phyloP scores from a whole-genome alignment of 1,139 yeast species.

The Protomyces pachydermus region DNA sequence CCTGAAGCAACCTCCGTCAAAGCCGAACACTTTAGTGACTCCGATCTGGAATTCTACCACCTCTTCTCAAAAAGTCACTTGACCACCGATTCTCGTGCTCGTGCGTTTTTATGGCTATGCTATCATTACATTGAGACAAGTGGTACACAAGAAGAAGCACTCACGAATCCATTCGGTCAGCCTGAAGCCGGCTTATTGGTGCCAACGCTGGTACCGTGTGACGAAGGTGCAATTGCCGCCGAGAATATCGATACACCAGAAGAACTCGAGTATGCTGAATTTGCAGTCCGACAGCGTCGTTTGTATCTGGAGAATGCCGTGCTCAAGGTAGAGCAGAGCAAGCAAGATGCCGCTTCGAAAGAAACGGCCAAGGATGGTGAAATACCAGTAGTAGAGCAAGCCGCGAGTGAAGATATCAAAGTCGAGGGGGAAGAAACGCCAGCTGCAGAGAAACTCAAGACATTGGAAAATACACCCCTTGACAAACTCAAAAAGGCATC shows the following conservation, averaged over 20 bases:
- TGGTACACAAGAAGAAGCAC: conserved; percentile 51
- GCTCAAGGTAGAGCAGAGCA: background rate
- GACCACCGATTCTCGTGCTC: conserved; percentile 64
- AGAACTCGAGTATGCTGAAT: conserved; percentile 43
- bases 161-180: conserved; percentile 61
- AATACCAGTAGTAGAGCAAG: background rate
- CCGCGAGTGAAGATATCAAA: background rate
- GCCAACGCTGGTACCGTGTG: conserved; percentile 47
- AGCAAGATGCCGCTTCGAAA: background rate
- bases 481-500: conserved; percentile 8
- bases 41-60: conserved; percentile 35
- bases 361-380: background rate
- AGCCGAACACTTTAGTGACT: conserved; percentile 46
- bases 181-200: conserved; percentile 39
- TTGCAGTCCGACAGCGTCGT: background rate
- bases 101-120: conserved; percentile 74
- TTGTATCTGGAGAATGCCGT: background rate
- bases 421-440: conserved; percentile 18
- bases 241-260: conserved; percentile 67
- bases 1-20: conserved; percentile 51
- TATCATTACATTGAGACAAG: conserved; percentile 75
- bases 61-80: conserved; percentile 38
- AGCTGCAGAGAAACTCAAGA: conserved; percentile 20
- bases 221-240: conserved; percentile 42
- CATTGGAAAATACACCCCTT: conserved; percentile 6